phyloP scores from a whole-genome alignment of 768 basidiomycete species.

The Tephrocybe sp. region DNA sequence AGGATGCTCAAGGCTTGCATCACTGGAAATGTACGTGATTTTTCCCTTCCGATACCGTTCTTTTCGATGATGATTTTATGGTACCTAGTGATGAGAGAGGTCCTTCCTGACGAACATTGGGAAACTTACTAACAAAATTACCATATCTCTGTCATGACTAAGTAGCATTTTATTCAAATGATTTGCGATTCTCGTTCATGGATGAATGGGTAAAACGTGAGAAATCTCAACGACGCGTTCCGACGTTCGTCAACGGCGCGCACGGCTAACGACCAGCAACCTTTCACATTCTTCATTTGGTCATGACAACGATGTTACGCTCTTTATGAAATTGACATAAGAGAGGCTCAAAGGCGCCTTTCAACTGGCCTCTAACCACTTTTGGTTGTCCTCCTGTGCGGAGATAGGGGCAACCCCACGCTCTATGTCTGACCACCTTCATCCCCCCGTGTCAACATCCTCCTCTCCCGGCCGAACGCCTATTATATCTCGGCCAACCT shows the following conservation, averaged over 20 bases:
- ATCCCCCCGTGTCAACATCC: conserved; percentile 36
- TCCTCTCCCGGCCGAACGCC: conserved; percentile 47
- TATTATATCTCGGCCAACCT: conserved; percentile 61
- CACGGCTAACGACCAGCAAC: not conserved
- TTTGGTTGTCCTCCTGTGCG: not conserved
- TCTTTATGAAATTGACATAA: not conserved
- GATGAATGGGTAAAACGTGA: not conserved
- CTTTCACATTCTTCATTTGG: not conserved
- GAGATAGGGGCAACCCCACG: conserved; percentile 9
- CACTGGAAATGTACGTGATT: conserved; percentile 72
- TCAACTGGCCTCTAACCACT: not conserved
- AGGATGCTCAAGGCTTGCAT: conserved; percentile 57
- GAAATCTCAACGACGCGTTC: not conserved
- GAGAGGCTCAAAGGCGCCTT: not conserved
- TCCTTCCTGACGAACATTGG: conserved; percentile 73
- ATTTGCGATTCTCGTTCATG: too few species aligned
- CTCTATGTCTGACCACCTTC: conserved; percentile 38
- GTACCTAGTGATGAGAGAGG: conserved; percentile 67
- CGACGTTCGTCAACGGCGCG: too few species aligned
- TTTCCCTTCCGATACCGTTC: not conserved
- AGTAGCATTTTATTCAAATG: too few species aligned
- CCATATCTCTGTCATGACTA: not conserved
- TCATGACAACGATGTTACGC: conserved; percentile 5
- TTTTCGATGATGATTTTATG: conserved; percentile 5
- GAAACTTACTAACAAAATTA: conserved; percentile 59